A percentile compares a stretch with the other conserved stretches of the same genome.
phyloP scores from a whole-genome alignment of 345 rosid species.

The Heritiera fomes region DNA sequence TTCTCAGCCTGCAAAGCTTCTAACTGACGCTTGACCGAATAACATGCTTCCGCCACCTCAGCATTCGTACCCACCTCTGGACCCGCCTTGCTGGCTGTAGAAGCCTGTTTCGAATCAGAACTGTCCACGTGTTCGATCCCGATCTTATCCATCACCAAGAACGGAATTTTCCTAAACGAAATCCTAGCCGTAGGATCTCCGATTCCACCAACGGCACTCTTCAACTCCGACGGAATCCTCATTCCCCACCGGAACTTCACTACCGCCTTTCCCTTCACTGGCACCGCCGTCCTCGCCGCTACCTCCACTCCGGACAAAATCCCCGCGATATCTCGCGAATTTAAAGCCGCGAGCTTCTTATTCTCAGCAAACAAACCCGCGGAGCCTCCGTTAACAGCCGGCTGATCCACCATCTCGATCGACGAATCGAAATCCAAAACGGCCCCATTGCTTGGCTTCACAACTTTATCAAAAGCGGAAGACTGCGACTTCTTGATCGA shows the following conservation, averaged over 20 bases:
- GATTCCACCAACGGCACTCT: conserved; percentile 31
- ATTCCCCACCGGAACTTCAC: conserved; percentile 91
- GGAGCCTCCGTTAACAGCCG: conserved; percentile 28
- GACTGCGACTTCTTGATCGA: conserved; percentile 80
- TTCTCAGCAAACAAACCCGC: conserved; percentile 34
- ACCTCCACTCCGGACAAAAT: conserved; percentile 65
- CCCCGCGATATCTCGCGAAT: conserved; percentile 43
- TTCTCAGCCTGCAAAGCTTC: conserved; percentile 74
- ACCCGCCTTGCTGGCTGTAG: conserved; percentile 18
- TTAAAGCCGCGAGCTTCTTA: conserved; percentile 42
- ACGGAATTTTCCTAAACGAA: conserved; percentile 63
- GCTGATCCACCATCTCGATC: conserved; percentile 60
- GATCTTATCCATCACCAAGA: conserved; percentile 80
- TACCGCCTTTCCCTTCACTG: conserved; percentile 62
- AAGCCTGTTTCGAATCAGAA: conserved; percentile 26
- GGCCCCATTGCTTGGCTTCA: conserved; percentile 29
- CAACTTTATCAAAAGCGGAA: conserved; percentile 35
- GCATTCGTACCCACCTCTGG: conserved; percentile 23
- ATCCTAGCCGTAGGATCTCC: conserved; percentile 45
- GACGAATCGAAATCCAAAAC: conserved; percentile 57
- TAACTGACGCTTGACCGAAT: conserved; percentile 54
- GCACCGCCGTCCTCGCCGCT: conserved; percentile 70
- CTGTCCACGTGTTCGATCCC: conserved; percentile 79
- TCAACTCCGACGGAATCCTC: conserved; percentile 71
- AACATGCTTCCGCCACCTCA: conserved; percentile 56